phyloP scores from a whole-genome alignment of 768 basidiomycete genomes.

The Termitomyces sp. region DNA sequence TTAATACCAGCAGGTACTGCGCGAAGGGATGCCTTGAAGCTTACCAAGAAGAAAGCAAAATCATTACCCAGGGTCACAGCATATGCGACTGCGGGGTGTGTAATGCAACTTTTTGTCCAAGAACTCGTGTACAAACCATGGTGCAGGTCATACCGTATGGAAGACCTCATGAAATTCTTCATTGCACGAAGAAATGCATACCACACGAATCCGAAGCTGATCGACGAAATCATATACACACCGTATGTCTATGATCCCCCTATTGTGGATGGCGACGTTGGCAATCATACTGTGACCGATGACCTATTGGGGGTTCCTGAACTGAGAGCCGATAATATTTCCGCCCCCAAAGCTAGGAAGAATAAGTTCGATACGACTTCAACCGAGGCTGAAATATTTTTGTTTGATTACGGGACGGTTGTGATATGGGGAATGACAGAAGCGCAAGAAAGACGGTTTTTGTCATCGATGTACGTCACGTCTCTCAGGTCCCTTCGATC shows the following conservation, averaged over 20 bases:
- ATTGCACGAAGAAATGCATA: constrained; percentile 78
- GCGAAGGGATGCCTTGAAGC: constrained; percentile 77
- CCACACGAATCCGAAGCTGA: constrained; percentile 78
- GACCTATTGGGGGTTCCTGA: constrained; percentile 80
- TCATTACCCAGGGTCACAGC: constrained; percentile 91
- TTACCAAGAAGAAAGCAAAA: constrained; percentile 95
- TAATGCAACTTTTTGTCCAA: constrained; percentile 3
- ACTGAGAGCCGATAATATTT: constrained; percentile 35
- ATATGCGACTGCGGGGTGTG: constrained; percentile 87
- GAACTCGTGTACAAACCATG: neutral
- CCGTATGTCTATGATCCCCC: constrained; percentile 77
- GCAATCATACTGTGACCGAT: constrained; percentile 41
- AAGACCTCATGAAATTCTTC: constrained; percentile 85
- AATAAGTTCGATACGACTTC: constrained; percentile 65
- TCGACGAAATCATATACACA: constrained; percentile 93
- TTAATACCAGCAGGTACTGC: constrained; percentile 94
- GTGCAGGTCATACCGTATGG: constrained; percentile 80
- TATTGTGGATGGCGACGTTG: constrained; percentile 22
- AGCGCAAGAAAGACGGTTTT: constrained; percentile 82
- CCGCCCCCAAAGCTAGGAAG: constrained; percentile 42
- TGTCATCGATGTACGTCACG: constrained; percentile 78
- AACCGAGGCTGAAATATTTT: constrained; percentile 81
- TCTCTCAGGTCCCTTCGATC: constrained; percentile 9
- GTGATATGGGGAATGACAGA: constrained; percentile 99
- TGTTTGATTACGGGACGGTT: constrained; percentile 92